Conservation (phyloP, 2,329 filamentous ascomycete genomes). For the Epichloe brachyelytri region DNA sequence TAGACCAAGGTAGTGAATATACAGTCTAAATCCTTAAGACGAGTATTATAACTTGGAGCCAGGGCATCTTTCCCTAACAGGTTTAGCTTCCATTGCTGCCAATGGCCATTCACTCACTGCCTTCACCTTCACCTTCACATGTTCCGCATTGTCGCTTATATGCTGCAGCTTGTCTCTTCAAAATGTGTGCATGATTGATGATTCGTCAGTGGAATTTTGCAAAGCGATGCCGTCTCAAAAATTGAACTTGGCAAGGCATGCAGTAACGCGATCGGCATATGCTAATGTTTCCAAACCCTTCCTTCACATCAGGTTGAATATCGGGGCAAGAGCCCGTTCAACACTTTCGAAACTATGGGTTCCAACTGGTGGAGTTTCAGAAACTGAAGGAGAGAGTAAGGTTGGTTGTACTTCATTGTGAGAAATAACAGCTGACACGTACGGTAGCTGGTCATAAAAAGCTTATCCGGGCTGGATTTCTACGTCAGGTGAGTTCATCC, state of each 20-base stretch:
- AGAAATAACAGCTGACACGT: conserved; percentile 9
- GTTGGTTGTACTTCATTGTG: neutral
- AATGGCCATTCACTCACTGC: no score
- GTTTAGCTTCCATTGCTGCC: neutral
- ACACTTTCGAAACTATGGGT: conserved; percentile 64
- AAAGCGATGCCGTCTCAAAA: conserved; percentile 9
- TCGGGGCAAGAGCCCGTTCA: conserved; percentile 12
- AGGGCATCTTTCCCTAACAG: neutral
- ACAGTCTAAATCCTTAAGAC: neutral
- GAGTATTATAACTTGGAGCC: neutral
- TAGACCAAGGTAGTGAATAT: neutral
- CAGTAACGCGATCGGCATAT: conserved; percentile 4
- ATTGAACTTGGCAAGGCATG: conserved; percentile 6
- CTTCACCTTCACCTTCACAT: neutral
- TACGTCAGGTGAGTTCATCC: conserved; percentile 48
- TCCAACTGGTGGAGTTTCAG: conserved; percentile 57
- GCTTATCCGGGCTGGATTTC: conserved; percentile 57
- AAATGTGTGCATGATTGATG: neutral
- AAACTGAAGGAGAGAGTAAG: conserved; percentile 40
- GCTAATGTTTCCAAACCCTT: conserved; percentile 10
- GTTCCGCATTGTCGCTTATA: neutral
- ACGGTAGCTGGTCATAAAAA: conserved; percentile 48
- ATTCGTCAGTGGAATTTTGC: neutral
- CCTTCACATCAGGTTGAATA: conserved; percentile 8
- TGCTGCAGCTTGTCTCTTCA: neutral